Evolutionary conservation across 352 stramenopile genomes (phyloP), one percentile per base, ranked within the genome.

Genomic region (Globisporangium abappressorium): DNA sequence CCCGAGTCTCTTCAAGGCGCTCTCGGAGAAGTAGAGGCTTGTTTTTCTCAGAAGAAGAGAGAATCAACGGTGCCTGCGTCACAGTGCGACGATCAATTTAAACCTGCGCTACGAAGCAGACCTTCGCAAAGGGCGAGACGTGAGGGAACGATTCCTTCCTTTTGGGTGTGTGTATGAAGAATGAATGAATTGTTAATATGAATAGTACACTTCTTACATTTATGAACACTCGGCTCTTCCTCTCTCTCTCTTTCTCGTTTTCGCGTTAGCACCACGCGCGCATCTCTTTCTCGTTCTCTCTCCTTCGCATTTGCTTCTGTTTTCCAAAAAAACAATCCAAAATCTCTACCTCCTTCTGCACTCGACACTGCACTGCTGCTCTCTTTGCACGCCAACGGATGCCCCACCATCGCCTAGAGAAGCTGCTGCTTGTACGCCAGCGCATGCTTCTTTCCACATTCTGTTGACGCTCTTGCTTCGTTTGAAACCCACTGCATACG

Each of bases 1-100:
- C 22, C 86, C 86, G n/a, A 94, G 86, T 65, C 77, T 94, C 54
- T 94, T 94, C 74, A 94, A 94, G 71, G 86, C 87, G 57, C 71
- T 94, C 22, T 94, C 86, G 2, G 86, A 94, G 68, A 94, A 94
- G 70, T 94, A 90, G 60, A 46, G 26, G 18, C n/a, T 22, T 15
- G 38, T 20, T 46, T 46, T 14, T 20, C 8, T 46, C 38, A 46
- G 38, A 46, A 46, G 38, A 46, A 4, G 3, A 20, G 38, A 46
- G 38, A 20, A 46, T 12, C 38, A 43, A 18, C 36, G 14, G 12
- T 43, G 36, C 11, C 11, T 43, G 36, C 36, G 11, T 43, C 36
- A 43, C 12, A 43, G 3, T 26, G 57, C 3, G 26, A 38, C 3
- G 26, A 38, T 24, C 5, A 36, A 30, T 28, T 36, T 36, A 26